Evolutionary conservation across 2,329 filamentous ascomycete species (phyloP).

Genomic region (Talaromyces islandicus): DNA sequence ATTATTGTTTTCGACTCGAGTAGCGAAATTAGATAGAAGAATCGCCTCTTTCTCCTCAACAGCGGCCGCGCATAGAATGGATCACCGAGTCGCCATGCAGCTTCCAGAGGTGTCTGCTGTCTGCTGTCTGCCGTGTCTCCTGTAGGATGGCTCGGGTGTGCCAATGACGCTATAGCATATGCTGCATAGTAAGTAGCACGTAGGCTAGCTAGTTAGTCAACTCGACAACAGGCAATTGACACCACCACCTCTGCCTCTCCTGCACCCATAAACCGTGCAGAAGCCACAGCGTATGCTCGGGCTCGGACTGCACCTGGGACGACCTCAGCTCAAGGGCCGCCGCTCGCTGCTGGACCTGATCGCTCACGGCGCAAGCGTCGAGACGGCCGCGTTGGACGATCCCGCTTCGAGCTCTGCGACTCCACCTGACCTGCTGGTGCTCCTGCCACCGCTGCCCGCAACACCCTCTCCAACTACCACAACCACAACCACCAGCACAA

Average conservation of each 20-base stretch:
- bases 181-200: neutral
- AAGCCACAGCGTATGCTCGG: slow-evolving; percentile 46
- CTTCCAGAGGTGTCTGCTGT: neutral
- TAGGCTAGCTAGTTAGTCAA: neutral
- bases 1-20: neutral
- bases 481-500: neutral
- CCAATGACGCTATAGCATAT: neutral
- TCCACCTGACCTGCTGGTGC: slow-evolving; percentile 31
- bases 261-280: neutral
- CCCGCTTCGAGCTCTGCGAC: slow-evolving; percentile 15
- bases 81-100: neutral
- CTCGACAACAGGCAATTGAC: neutral
- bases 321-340: slow-evolving; percentile 53
- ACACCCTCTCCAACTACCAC: slow-evolving; percentile 16
- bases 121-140: neutral
- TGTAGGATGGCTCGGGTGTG: neutral
- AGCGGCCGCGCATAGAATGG: neutral
- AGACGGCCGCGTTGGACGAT: slow-evolving; percentile 15
- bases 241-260: neutral
- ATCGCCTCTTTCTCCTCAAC: neutral
- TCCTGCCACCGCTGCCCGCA: slow-evolving; percentile 39
- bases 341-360: slow-evolving; percentile 60
- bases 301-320: slow-evolving; percentile 29
- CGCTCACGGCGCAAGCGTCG: slow-evolving; percentile 39
- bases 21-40: neutral